Percentiles rank a stretch among this genome's conserved stretches.
These are phyloP conservation scores for Helotiales sp. DNA, from an alignment of 2,329 filamentous ascomycete genomes.

Conservation along the genomic window DNA sequence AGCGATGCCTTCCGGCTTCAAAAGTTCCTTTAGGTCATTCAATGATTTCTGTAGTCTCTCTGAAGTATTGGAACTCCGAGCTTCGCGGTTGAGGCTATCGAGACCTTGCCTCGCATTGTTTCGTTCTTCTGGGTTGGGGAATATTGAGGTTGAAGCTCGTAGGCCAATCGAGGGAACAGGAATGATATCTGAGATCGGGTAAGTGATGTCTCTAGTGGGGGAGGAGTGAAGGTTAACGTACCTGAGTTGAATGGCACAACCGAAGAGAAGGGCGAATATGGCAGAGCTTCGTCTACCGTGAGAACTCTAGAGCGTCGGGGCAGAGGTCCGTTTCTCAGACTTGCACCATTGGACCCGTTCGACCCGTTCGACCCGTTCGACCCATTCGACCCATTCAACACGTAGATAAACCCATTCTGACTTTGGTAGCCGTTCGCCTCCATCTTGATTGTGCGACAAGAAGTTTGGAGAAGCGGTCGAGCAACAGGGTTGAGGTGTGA, in stretches of 20 bases:
- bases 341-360: constrained; percentile 24
- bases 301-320: constrained; percentile 45
- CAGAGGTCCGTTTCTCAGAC: constrained; percentile 11
- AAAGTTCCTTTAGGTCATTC: constrained; percentile 71
- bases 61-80: constrained; percentile 57
- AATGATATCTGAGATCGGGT: constrained; percentile 55
- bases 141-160: constrained; percentile 52
- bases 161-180: constrained; percentile 61
- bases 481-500: background rate
- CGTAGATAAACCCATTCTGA: constrained; percentile 23
- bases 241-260: constrained; percentile 77
- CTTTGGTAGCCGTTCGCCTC: constrained; percentile 27
- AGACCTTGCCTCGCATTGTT: constrained; percentile 52
- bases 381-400: constrained; percentile 24
- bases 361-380: constrained; percentile 24
- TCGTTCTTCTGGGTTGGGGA: constrained; percentile 52
- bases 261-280: constrained; percentile 80
- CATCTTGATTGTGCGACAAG: constrained; percentile 22
- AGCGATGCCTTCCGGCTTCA: constrained; percentile 70
- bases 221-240: constrained; percentile 35
- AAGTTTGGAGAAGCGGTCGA: background rate
- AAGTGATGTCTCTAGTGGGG: constrained; percentile 18
- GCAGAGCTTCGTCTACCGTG: constrained; percentile 72
- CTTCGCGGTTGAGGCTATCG: constrained; percentile 71
- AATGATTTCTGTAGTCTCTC: constrained; percentile 70